Conservation (phyloP, 2,329 filamentous ascomycete species). For the Aspergillus latus region DNA sequence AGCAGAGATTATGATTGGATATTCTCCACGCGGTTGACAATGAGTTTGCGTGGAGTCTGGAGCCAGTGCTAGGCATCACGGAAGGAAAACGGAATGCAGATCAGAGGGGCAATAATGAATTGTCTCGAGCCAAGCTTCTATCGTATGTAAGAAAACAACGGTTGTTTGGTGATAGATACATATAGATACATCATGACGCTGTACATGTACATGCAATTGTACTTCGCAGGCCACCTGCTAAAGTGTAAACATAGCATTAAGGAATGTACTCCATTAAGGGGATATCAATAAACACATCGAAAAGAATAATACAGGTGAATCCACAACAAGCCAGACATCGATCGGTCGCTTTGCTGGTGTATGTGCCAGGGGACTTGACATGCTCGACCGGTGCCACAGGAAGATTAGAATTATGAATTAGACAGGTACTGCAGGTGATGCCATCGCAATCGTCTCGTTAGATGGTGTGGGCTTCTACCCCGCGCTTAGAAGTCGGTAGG, state of each 20-base stretch:
- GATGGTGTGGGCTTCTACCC: slow-evolving; percentile 14
- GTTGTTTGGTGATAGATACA: not conserved
- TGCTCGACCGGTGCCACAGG: slow-evolving; percentile 6
- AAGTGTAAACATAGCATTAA: slow-evolving; percentile 13
- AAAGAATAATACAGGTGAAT: slow-evolving; percentile 13
- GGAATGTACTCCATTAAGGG: slow-evolving; percentile 34
- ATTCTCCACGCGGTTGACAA: not conserved
- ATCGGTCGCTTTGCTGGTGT: not conserved
- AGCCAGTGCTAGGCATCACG: not conserved
- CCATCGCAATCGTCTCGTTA: slow-evolving; percentile 27
- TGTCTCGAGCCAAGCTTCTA: not conserved
- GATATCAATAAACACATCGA: slow-evolving; percentile 17
- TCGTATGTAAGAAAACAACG: not conserved
- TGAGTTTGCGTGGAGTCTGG: not conserved
- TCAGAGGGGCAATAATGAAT: not conserved
- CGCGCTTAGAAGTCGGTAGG: slow-evolving; percentile 15
- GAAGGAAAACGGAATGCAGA: not conserved
- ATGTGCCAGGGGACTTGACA: not conserved
- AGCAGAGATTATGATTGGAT: not conserved
- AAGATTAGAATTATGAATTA: slow-evolving; percentile 37
- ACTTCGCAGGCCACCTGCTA: not conserved
- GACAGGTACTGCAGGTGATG: slow-evolving; percentile 32
- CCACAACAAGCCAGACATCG: slow-evolving; percentile 12
- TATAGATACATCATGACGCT: slow-evolving; percentile 8
- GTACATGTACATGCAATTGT: slow-evolving; percentile 1